phyloP scores from a whole-genome alignment of 2,329 filamentous ascomycete genomes.

The Lachnellula cervina region DNA sequence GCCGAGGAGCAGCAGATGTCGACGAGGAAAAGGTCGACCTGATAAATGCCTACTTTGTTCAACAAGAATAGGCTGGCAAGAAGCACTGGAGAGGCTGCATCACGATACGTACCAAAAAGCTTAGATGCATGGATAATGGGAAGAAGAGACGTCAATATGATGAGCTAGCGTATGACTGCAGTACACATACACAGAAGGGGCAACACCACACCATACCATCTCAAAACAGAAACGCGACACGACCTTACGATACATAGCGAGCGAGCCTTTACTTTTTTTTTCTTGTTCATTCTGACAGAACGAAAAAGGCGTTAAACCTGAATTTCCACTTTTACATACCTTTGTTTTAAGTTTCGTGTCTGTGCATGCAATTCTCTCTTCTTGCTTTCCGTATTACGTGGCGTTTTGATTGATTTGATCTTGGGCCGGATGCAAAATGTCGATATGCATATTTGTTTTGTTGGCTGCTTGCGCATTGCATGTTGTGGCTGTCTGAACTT shows the following conservation, averaged over 20 bases:
- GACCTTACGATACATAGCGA: not conserved
- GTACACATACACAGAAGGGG: not conserved
- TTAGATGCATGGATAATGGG: not conserved
- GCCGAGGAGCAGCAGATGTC: conserved; percentile 23
- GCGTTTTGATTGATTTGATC: not conserved
- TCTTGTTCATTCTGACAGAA: not conserved
- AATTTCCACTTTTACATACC: not conserved
- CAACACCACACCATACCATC: not conserved
- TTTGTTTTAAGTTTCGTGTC: not conserved
- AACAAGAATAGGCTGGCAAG: not conserved
- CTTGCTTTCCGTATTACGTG: not conserved
- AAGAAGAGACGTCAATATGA: not conserved
- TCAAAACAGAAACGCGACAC: not conserved
- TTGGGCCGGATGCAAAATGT: not conserved
- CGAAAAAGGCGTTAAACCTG: not conserved
- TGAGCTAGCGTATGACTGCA: not conserved
- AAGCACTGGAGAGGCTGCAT: not conserved
- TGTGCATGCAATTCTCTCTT: not conserved
- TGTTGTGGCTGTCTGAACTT: not conserved
- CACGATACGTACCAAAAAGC: not conserved
- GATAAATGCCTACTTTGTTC: not conserved
- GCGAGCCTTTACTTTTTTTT: not conserved
- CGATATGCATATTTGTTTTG: not conserved
- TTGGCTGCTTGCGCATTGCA: not conserved
- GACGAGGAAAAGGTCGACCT: conserved; percentile 20